Percentiles rank a stretch among this genome's conserved stretches.
phyloP scores from a whole-genome alignment of 2,329 filamentous ascomycete species.

The Alternaria ethzedia region DNA sequence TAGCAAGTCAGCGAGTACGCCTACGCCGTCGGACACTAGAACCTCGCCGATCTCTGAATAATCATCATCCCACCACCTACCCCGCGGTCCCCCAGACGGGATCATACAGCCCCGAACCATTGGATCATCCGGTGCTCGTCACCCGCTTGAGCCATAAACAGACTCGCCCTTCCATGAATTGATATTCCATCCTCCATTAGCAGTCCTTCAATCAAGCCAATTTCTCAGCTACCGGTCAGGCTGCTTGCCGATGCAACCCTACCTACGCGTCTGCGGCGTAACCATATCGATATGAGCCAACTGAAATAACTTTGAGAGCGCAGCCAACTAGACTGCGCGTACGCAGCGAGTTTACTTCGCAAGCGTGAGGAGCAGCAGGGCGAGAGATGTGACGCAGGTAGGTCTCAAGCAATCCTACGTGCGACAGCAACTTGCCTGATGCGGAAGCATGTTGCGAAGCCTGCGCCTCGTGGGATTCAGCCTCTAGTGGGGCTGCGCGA shows the following conservation, averaged over 20 bases:
- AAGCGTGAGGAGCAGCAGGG: constrained; percentile 1
- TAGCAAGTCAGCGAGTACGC: not conserved
- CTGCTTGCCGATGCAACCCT: constrained; percentile 12
- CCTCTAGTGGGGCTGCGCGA: constrained; percentile 7
- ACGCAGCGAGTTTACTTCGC: not conserved
- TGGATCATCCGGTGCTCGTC: constrained; percentile 17
- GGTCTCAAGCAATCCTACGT: constrained; percentile 2
- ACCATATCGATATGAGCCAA: not conserved
- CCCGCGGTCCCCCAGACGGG: constrained; percentile 22
- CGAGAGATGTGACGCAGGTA: not conserved
- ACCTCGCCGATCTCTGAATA: constrained; percentile 21
- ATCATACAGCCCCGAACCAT: constrained; percentile 15
- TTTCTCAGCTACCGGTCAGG: constrained; percentile 8
- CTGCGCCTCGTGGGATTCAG: constrained; percentile 6
- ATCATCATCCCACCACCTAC: constrained; percentile 13
- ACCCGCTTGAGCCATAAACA: constrained; percentile 4
- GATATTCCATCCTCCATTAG: constrained; percentile 8
- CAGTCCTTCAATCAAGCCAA: constrained; percentile 13
- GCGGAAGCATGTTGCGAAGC: constrained; percentile 11
- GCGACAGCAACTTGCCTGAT: constrained; percentile 2
- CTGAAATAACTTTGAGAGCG: not conserved
- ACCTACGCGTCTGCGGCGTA: constrained; percentile 11
- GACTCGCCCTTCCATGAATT: not conserved
- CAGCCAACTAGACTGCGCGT: not conserved
- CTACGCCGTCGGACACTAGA: constrained; percentile 1